Evolutionary conservation across 2,329 filamentous ascomycete genomes (phyloP).

Genomic region (Penicillium sp.): DNA sequence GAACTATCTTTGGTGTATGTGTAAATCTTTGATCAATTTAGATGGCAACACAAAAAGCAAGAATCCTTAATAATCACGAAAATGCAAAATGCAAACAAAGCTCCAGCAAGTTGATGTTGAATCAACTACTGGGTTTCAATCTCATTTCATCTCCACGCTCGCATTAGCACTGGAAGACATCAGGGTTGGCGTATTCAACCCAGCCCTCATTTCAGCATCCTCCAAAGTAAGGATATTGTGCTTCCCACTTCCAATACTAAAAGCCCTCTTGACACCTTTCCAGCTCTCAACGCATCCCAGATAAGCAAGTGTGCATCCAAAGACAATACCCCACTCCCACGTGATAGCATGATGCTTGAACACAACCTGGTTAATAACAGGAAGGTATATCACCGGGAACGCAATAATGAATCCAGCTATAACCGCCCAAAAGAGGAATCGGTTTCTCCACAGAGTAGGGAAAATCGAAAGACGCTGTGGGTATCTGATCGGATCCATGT

Average conservation of each 20-base stretch:
- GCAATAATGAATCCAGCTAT: conserved; percentile 55
- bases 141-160: conserved; percentile 28
- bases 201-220: conserved; percentile 35
- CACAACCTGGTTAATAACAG: conserved; percentile 62
- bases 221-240: conserved; percentile 30
- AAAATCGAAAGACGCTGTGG: conserved; percentile 66
- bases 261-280: conserved; percentile 63
- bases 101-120: conserved; percentile 12
- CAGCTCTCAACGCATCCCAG: conserved; percentile 63
- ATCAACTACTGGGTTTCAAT: background rate
- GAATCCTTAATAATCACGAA: background rate
- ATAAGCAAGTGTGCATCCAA: conserved; percentile 60
- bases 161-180: conserved; percentile 29
- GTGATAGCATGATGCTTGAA: conserved; percentile 66
- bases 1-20: background rate
- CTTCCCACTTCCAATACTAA: conserved; percentile 35
- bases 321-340: conserved; percentile 68
- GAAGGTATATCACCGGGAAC: conserved; percentile 65
- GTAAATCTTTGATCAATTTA: background rate
- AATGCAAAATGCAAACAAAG: background rate
- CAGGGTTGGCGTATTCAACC: conserved; percentile 21
- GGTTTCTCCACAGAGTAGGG: conserved; percentile 66
- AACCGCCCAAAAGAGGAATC: conserved; percentile 68
- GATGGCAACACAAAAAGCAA: background rate
- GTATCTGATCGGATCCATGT: conserved; percentile 52